phyloP scores from a whole-genome alignment of 176 grass and related monocot genomes.

The Aegilops tauschii region DNA sequence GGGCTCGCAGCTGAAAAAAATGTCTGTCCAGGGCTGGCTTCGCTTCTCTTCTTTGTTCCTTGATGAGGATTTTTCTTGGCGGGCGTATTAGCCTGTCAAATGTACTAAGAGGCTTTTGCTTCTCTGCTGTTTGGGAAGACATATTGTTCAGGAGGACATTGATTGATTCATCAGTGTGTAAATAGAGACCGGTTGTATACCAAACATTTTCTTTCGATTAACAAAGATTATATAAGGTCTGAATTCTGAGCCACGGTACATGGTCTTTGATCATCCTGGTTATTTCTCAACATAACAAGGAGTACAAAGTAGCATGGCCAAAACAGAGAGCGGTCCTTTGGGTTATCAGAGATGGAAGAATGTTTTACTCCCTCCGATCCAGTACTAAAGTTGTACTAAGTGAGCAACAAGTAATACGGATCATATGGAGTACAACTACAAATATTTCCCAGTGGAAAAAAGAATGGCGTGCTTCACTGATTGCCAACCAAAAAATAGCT shows the following conservation, averaged over 20 bases:
- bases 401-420: no score
- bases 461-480: neutral
- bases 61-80: slow-evolving; percentile 36
- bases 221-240: neutral
- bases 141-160: neutral
- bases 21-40: slow-evolving; percentile 4
- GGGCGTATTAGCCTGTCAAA: slow-evolving; percentile 38
- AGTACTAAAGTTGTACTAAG: no score
- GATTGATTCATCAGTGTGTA: slow-evolving; percentile 28
- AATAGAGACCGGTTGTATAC: neutral
- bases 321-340: neutral
- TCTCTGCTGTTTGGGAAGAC: neutral
- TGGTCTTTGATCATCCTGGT: neutral
- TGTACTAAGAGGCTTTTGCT: slow-evolving; percentile 26
- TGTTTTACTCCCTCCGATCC: neutral
- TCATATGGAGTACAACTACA: neutral
- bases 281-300: neutral
- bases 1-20: neutral
- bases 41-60: neutral
- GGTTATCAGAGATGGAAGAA: neutral
- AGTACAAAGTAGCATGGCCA: neutral
- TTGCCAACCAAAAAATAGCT: neutral
- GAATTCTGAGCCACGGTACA: neutral
- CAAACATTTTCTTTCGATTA: neutral
- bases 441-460: neutral